Base-by-base conservation (phyloP, 2,329 filamentous ascomycete genomes). In the Colletotrichum noveboracense region DNA sequence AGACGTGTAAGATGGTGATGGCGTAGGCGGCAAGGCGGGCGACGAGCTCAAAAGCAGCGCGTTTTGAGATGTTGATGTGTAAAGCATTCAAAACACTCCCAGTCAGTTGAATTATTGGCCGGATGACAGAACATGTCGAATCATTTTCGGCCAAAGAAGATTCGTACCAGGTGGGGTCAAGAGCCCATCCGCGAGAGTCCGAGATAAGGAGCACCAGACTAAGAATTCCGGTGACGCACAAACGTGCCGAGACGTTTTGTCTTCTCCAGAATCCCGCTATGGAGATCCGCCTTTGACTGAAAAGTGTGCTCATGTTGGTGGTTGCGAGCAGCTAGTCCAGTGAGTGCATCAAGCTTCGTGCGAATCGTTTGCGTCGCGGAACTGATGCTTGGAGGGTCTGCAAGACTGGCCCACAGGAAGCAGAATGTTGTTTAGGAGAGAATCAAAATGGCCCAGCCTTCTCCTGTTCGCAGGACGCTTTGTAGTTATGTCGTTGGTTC, bases 31-130 rank as follows among this genome's bases (percentile, higher is more conserved):
- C 13, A 64, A 48, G 62, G 30, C 43, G 16, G 34, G 32, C n/a
- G 24, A n/a, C 3, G 13, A 24, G 8, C 62, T 66, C 62, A 16
- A 66, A n/a, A 24, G 43, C 14, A 28, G 18, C 36, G n/a, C 62
- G 38, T 24, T 52, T 66, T 6, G 62, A 66, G 26, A 38, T n/a
- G 21, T 21, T 26, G 36, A 36, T 30, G 9, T 76, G 13, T 55
- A 56, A 30, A 30, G 9, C 7, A 4, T 6, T 21, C 7, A 38
- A n/a, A 7, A 13, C 16, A 6, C 66, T 68, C 9, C 76, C 76
- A 5, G 72, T 60, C 12, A 81, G 34, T 7, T 80, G 81, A 30
- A 77, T 77, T 2, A 76, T 72, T 21, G 80, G 58, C 9, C 12
- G 36, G 7, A 43, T 16, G 7, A 16, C 32, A 43, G 34, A 43